Evolutionary conservation across 2,329 filamentous ascomycete species (phyloP).

Genomic region (Leptodontidium sp.): DNA sequence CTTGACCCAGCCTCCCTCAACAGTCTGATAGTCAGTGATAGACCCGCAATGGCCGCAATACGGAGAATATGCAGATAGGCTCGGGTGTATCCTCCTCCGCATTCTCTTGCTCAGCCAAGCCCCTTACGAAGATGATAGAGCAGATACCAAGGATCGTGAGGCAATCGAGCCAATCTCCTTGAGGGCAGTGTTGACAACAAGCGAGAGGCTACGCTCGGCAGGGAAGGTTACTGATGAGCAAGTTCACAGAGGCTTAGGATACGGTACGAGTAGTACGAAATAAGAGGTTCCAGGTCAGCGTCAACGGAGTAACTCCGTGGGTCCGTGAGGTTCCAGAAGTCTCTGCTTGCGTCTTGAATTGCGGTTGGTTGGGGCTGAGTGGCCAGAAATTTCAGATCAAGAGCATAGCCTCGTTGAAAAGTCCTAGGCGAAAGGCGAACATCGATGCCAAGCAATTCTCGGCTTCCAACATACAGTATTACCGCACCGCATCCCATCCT

Average conservation of each 20-base stretch:
- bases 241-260: constrained; percentile 12
- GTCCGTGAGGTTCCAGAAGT: constrained; percentile 14
- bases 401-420: constrained; percentile 24
- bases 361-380: constrained; percentile 27
- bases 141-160: constrained; percentile 17
- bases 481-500: constrained; percentile 2
- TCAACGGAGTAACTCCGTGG: constrained; percentile 18
- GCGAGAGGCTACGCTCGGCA: constrained; percentile 17
- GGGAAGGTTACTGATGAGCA: constrained; percentile 15
- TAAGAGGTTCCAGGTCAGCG: constrained; percentile 6
- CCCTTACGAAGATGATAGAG: constrained; percentile 10
- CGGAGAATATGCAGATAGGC: no score
- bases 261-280: constrained; percentile 4
- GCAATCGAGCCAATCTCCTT: constrained; percentile 21
- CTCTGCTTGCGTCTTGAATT: constrained; percentile 22
- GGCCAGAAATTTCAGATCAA: constrained; percentile 16
- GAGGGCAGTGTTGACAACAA: constrained; percentile 27
- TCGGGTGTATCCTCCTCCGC: constrained; percentile 21
- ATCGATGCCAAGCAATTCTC: constrained; percentile 23
- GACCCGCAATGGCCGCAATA: constrained; percentile 5
- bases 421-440: constrained; percentile 18
- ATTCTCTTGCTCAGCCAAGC: constrained; percentile 21
- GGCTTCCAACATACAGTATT: constrained; percentile 3
- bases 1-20: constrained; percentile 25
- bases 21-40: constrained; percentile 17